Percentiles rank a stretch among this genome's conserved stretches.
phyloP scores from a whole-genome alignment of 768 basidiomycete species.

The Mycena olivaceomarginata region DNA sequence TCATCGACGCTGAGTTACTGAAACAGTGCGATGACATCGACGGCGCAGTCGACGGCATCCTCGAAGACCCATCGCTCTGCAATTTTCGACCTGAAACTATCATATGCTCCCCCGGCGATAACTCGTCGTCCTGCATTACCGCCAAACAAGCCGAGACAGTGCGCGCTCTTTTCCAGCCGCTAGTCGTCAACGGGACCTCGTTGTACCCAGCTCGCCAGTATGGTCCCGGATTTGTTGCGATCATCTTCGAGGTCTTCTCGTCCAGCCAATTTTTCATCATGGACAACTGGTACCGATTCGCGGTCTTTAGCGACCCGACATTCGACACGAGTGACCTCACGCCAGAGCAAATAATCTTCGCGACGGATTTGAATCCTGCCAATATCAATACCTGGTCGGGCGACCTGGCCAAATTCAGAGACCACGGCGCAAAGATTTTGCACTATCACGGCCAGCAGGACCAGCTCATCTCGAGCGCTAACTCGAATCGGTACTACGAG shows the following conservation, averaged over 20 bases:
- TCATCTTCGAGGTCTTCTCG: neutral
- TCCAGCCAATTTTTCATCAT: neutral
- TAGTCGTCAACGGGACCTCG: neutral
- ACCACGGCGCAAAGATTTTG: neutral
- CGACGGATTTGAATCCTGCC: neutral
- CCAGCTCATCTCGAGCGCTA: neutral
- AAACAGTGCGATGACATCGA: neutral
- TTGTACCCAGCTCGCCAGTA: neutral
- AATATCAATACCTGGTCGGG: neutral
- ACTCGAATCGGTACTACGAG: neutral
- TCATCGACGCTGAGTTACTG: neutral
- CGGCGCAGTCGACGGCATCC: neutral
- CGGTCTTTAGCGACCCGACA: neutral
- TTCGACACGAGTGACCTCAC: neutral
- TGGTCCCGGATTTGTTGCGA: neutral
- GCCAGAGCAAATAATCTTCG: neutral
- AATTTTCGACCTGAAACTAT: neutral
- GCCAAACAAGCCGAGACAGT: neutral
- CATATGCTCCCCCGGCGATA: neutral
- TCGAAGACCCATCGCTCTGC: neutral
- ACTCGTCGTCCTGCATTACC: neutral
- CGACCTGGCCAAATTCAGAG: neutral
- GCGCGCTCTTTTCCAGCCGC: neutral
- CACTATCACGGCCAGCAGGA: slow-evolving; percentile 4
- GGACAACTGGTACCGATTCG: neutral